Percentiles rank a stretch among this genome's conserved stretches.
Evolutionary conservation across 495 filamentous ascomycete species (phyloP).

Genomic region (Massariosphaeria phaeospora): DNA sequence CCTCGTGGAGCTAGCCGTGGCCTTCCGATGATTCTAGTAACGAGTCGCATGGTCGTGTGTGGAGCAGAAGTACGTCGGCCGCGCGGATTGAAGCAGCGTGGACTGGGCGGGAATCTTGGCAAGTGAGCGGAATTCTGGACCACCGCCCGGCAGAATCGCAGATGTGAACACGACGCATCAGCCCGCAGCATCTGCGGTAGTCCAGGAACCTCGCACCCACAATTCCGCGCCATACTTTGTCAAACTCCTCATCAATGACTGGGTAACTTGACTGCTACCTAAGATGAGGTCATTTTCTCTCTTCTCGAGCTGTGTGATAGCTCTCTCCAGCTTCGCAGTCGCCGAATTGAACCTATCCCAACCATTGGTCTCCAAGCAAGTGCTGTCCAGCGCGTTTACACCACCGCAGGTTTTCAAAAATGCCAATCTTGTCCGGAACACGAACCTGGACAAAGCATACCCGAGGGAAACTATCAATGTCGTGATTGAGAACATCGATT

Average conservation of each 20-base stretch:
- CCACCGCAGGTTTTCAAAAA: slow-evolving; percentile 89
- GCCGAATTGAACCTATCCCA: slow-evolving; percentile 41
- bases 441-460: slow-evolving; percentile 89
- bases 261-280: slow-evolving; percentile 24
- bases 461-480: slow-evolving; percentile 87
- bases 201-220: slow-evolving; percentile 3
- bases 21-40: slow-evolving; percentile 7
- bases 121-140: slow-evolving; percentile 10
- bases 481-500: slow-evolving; percentile 80
- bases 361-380: slow-evolving; percentile 46
- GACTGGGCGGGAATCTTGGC: slow-evolving; percentile 28
- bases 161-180: slow-evolving; percentile 34
- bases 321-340: slow-evolving; percentile 24
- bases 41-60: not conserved
- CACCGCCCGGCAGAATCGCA: slow-evolving; percentile 20
- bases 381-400: slow-evolving; percentile 68
- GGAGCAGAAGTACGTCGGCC: not conserved
- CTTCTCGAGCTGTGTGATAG: slow-evolving; percentile 34
- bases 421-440: slow-evolving; percentile 78
- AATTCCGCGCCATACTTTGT: not conserved
- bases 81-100: not conserved
- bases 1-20: not conserved
- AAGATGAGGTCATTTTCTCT: slow-evolving; percentile 38
- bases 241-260: slow-evolving; percentile 16
- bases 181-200: slow-evolving; percentile 3